Evolutionary conservation across 2,329 filamentous ascomycete genomes (phyloP).

Genomic region (Alternaria incomplexa): DNA sequence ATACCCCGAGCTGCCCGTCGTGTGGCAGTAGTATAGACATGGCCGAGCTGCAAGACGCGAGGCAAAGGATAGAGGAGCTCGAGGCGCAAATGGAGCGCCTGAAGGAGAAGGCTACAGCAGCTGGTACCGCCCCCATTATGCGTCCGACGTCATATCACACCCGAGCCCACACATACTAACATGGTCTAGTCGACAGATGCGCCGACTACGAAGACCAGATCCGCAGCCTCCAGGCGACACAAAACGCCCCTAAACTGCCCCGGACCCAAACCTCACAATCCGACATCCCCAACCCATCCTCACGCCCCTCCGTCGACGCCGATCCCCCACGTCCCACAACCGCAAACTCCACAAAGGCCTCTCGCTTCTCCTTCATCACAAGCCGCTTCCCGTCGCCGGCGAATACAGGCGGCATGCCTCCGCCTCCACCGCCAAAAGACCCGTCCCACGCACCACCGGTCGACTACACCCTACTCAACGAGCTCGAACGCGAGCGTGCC

Average conservation of each 20-base stretch:
- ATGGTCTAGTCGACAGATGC: slow-evolving; percentile 58
- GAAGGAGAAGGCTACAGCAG: slow-evolving; percentile 72
- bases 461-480: slow-evolving; percentile 63
- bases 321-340: slow-evolving; percentile 39
- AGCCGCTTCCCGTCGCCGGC: slow-evolving; percentile 46
- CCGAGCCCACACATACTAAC: slow-evolving; percentile 3
- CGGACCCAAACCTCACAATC: slow-evolving; percentile 15
- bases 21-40: slow-evolving; percentile 36
- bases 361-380: slow-evolving; percentile 54
- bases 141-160: neutral
- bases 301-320: slow-evolving; percentile 25
- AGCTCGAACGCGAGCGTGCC: slow-evolving; percentile 69
- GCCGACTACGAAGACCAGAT: slow-evolving; percentile 85
- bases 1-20: slow-evolving; percentile 36
- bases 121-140: slow-evolving; percentile 52
- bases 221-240: slow-evolving; percentile 53
- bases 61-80: slow-evolving; percentile 58
- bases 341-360: slow-evolving; percentile 38
- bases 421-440: slow-evolving; percentile 36
- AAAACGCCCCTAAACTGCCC: slow-evolving; percentile 4
- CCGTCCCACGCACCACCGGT: slow-evolving; percentile 17
- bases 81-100: slow-evolving; percentile 73
- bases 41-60: slow-evolving; percentile 24
- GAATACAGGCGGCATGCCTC: slow-evolving; percentile 32
- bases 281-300: slow-evolving; percentile 17